Evolutionary conservation across 2,329 filamentous ascomycete species (phyloP).

Genomic region (Aspergillus ibericus): DNA sequence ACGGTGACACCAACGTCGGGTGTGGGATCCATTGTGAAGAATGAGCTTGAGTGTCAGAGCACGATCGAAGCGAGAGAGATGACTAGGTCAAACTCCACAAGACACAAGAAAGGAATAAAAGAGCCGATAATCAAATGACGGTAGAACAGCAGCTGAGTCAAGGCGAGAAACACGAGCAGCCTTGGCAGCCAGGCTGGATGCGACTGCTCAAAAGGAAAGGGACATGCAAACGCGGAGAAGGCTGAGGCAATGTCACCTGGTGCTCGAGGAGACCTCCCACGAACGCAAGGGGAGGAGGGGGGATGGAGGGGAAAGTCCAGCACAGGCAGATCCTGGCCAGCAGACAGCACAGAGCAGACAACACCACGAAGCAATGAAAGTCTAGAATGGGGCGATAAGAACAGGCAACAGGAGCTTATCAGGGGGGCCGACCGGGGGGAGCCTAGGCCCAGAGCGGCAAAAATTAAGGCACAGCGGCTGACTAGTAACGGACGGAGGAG

Average conservation of each 20-base stretch:
- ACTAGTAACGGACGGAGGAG: not conserved
- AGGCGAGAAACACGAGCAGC: constrained; percentile 1
- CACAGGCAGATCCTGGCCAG: constrained; percentile 3
- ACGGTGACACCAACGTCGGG: constrained; percentile 12
- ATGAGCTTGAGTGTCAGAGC: not conserved
- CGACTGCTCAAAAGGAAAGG: not conserved
- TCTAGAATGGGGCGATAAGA: constrained; percentile 19
- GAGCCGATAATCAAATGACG: not conserved
- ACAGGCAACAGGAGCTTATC: constrained; percentile 11
- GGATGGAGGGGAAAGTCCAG: not conserved
- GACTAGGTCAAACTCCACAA: not conserved
- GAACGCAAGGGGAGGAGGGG: not conserved
- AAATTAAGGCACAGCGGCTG: constrained; percentile 10
- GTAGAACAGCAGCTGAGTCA: not conserved
- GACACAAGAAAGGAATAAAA: not conserved
- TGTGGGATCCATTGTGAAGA: constrained; percentile 20
- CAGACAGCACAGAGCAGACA: not conserved
- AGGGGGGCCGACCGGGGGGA: constrained; percentile 7
- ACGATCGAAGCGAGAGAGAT: not conserved
- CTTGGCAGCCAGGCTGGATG: constrained; percentile 2
- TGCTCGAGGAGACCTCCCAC: not conserved
- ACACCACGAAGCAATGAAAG: constrained; percentile 6
- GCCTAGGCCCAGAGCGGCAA: constrained; percentile 9
- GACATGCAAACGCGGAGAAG: not conserved
- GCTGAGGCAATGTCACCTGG: not conserved